phyloP scores from a whole-genome alignment of 2,329 filamentous ascomycete species.

The Fusarium penzigii region DNA sequence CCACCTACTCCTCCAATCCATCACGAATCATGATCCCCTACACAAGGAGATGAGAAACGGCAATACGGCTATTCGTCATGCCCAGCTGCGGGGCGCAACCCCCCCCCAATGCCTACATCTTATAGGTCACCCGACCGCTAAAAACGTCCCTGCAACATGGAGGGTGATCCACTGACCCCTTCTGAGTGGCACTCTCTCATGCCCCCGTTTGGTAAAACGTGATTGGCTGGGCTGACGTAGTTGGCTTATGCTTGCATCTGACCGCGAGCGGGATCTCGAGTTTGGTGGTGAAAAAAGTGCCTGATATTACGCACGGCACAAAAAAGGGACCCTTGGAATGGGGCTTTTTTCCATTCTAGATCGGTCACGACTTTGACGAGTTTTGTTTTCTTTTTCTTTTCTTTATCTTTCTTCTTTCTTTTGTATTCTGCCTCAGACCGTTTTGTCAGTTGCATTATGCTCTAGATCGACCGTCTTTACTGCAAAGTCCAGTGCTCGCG shows the following conservation, averaged over 20 bases:
- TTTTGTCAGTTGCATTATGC: slow-evolving; percentile 2
- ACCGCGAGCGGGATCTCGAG: slow-evolving; percentile 17
- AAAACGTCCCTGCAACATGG: too few species aligned
- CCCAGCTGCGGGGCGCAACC: too few species aligned
- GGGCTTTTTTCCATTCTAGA: slow-evolving; percentile 8
- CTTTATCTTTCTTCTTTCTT: not conserved
- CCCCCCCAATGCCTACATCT: too few species aligned
- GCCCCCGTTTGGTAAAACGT: too few species aligned
- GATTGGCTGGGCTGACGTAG: not conserved
- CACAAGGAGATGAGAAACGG: too few species aligned
- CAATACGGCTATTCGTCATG: too few species aligned
- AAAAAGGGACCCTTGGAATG: slow-evolving; percentile 16
- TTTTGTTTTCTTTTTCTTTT: slow-evolving; percentile 8
- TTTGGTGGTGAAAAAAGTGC: slow-evolving; percentile 13
- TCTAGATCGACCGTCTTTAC: slow-evolving; percentile 1
- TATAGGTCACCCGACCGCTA: too few species aligned
- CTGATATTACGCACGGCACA: slow-evolving; percentile 20
- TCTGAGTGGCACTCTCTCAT: too few species aligned
- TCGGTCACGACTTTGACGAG: slow-evolving; percentile 7
- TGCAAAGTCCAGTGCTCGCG: slow-evolving; percentile 1
- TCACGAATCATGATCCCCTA: too few species aligned
- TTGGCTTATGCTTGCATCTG: slow-evolving; percentile 8
- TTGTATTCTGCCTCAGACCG: not conserved
- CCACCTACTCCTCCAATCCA: too few species aligned
- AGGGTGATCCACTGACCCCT: too few species aligned